Evolutionary conservation across 345 rosid genomes (phyloP).

Genomic region (Eucalyptus regnans): DNA sequence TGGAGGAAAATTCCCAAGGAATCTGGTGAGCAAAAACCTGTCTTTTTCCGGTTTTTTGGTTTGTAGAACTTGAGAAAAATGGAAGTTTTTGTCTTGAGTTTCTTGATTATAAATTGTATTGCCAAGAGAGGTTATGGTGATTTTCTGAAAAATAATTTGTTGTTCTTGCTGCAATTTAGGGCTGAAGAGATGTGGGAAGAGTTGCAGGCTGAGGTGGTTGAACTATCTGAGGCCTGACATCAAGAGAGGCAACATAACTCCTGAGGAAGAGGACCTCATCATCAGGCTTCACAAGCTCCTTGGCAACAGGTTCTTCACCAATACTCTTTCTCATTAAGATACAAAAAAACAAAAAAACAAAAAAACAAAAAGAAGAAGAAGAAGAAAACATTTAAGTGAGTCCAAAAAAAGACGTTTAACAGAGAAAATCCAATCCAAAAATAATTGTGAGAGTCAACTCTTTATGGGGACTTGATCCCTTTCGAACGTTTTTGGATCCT

Average conservation of each 20-base stretch:
- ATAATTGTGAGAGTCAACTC: neutral
- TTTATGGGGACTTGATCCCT: neutral
- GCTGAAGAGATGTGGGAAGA: constrained; percentile 28
- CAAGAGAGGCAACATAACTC: constrained; percentile 29
- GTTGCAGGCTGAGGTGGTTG: constrained; percentile 30
- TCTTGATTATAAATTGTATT: neutral
- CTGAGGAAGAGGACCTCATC: constrained; percentile 33
- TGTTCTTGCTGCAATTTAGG: neutral
- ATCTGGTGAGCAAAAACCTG: constrained; percentile 1
- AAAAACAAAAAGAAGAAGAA: neutral
- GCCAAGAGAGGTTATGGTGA: neutral
- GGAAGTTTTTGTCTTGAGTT: neutral
- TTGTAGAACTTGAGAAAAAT: neutral
- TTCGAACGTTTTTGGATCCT: neutral
- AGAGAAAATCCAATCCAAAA: neutral
- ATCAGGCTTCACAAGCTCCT: constrained; percentile 26
- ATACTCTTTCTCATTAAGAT: neutral
- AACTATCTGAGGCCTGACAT: constrained; percentile 29
- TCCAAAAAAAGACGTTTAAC: neutral
- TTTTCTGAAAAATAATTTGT: neutral
- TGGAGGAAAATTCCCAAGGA: constrained; percentile 21
- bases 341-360: neutral
- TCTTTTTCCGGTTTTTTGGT: neutral
- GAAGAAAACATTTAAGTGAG: neutral
- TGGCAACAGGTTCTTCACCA: constrained; percentile 19